These are phyloP conservation scores for Carnegiea gigantea DNA, from an alignment of 179 eudicot genomes.

Conservation along the genomic window DNA sequence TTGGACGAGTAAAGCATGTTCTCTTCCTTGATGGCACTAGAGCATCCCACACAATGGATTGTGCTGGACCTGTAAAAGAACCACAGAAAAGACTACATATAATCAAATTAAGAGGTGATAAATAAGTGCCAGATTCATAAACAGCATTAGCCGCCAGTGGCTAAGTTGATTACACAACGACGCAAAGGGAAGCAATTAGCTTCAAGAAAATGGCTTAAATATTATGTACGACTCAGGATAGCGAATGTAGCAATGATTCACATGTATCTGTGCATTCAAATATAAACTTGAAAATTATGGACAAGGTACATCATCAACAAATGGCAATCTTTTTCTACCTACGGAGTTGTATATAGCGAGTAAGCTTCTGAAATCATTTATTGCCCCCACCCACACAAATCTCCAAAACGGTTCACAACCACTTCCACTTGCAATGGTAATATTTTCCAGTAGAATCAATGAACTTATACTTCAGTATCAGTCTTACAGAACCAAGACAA, in stretches of 20 bases:
- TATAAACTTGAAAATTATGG: not conserved
- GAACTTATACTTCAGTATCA: not conserved
- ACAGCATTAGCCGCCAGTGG: slow-evolving; percentile 3
- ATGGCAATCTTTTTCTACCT: slow-evolving; percentile 13
- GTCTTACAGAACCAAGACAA: not conserved
- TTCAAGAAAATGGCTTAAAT: not conserved
- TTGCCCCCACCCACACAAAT: slow-evolving; percentile 16
- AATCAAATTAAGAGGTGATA: slow-evolving; percentile 5
- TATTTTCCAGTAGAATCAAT: not conserved
- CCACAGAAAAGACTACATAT: slow-evolving; percentile 10
- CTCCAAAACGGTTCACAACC: not conserved
- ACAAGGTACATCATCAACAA: slow-evolving; percentile 1
- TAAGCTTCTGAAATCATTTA: not conserved
- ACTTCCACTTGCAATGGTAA: not conserved
- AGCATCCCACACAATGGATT: slow-evolving; percentile 73
- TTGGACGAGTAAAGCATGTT: slow-evolving; percentile 70
- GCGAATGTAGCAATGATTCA: not conserved
- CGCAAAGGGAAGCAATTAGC: not conserved
- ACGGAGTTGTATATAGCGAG: slow-evolving; percentile 1
- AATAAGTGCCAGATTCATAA: not conserved
- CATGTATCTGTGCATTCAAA: slow-evolving; percentile 1
- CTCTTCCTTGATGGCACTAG: slow-evolving; percentile 89
- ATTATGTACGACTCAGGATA: not conserved
- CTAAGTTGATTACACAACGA: not conserved
- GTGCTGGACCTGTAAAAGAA: slow-evolving; percentile 61